A percentile compares a stretch with the other conserved stretches of the same genome.
phyloP scores from a whole-genome alignment of 345 rosid species.

The Aquilaria malaccensis region DNA sequence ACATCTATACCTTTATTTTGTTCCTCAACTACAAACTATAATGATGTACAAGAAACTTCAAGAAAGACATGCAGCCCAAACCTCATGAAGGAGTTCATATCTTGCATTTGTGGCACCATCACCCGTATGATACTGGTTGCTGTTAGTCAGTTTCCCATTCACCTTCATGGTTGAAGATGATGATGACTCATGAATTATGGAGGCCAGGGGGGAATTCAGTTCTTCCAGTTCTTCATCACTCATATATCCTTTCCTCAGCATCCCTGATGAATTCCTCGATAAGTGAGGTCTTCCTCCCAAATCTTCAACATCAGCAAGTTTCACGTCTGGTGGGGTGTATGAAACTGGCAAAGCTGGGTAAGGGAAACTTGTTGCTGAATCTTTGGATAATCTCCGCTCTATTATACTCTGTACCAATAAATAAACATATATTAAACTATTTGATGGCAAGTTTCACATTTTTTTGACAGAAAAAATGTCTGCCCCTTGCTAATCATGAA shows the following conservation, averaged over 20 bases:
- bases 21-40: background rate
- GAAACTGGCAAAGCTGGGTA: slow-evolving; percentile 55
- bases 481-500: too few relatives aligned
- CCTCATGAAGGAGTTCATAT: slow-evolving; percentile 76
- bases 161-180: slow-evolving; percentile 21
- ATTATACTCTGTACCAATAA: slow-evolving; percentile 35
- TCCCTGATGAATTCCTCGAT: slow-evolving; percentile 45
- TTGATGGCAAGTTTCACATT: background rate
- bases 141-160: slow-evolving; percentile 24
- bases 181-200: slow-evolving; percentile 43
- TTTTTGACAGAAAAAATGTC: too few relatives aligned
- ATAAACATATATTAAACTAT: background rate
- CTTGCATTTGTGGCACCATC: slow-evolving; percentile 37
- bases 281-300: slow-evolving; percentile 31
- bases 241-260: slow-evolving; percentile 88
- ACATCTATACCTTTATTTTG: slow-evolving; percentile 7
- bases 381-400: slow-evolving; percentile 52
- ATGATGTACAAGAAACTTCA: slow-evolving; percentile 7
- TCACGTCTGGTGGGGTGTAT: slow-evolving; percentile 55
- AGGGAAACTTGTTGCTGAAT: slow-evolving; percentile 52
- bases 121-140: slow-evolving; percentile 21
- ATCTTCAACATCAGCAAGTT: slow-evolving; percentile 37
- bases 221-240: slow-evolving; percentile 92
- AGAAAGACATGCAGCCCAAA: slow-evolving; percentile 49
- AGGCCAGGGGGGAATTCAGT: slow-evolving; percentile 63